Conservation (phyloP, 345 rosid genomes). For the Moricandia arvensis region DNA sequence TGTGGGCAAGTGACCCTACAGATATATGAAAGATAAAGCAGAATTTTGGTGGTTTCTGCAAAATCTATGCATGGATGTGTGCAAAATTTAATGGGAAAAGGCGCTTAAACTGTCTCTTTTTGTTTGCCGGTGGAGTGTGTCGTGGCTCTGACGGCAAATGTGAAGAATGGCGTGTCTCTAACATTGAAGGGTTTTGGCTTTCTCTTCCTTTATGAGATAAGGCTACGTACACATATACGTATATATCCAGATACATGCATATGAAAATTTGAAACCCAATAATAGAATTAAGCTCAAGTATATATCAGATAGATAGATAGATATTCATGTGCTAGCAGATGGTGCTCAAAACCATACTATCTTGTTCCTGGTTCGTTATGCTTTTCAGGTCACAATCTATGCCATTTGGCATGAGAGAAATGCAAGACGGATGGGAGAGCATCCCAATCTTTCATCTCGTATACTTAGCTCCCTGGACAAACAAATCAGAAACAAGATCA, state of each 20-base stretch:
- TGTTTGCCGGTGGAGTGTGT: slow-evolving; percentile 26
- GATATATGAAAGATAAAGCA: slow-evolving; percentile 11
- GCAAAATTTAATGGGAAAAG: slow-evolving; percentile 20
- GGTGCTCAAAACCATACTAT: too few relatives aligned
- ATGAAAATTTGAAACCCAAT: not conserved
- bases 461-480: too few relatives aligned
- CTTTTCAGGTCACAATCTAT: too few relatives aligned
- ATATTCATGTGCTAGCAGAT: too few relatives aligned
- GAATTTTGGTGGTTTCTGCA: slow-evolving; percentile 21
- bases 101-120: not conserved
- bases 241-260: not conserved
- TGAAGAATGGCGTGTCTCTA: not conserved
- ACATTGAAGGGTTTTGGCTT: slow-evolving; percentile 17
- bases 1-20: not conserved
- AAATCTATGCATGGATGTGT: slow-evolving; percentile 2
- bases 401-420: too few relatives aligned
- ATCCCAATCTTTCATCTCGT: too few relatives aligned
- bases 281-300: not conserved
- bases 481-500: too few relatives aligned
- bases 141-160: slow-evolving; percentile 32
- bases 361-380: too few relatives aligned
- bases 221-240: slow-evolving; percentile 8
- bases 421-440: too few relatives aligned
- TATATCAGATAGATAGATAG: not conserved
- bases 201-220: slow-evolving; percentile 21